phyloP scores from a whole-genome alignment of 495 filamentous ascomycete species.

The Penicillium macrosclerotiorum region DNA sequence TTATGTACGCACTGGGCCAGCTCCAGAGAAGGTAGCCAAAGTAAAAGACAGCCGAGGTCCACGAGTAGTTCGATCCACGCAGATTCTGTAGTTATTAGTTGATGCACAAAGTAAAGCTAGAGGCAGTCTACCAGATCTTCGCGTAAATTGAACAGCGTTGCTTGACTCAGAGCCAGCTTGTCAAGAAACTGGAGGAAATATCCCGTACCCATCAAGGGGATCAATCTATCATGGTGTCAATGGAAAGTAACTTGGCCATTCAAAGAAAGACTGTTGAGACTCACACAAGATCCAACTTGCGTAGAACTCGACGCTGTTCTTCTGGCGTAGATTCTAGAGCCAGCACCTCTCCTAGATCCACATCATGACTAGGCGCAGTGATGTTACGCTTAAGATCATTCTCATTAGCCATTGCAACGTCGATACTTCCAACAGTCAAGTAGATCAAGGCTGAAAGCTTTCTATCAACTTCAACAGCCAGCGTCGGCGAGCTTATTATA shows the following conservation, averaged over 20 bases:
- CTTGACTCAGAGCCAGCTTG: constrained; percentile 53
- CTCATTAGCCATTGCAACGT: constrained; percentile 7
- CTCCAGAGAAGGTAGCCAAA: constrained; percentile 53
- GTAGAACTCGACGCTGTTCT: constrained; percentile 26
- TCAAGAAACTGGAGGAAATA: constrained; percentile 54
- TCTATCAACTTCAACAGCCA: too few relatives aligned
- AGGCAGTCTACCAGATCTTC: constrained; percentile 29
- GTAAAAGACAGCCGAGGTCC: constrained; percentile 50
- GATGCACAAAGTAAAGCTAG: background rate
- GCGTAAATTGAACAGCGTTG: constrained; percentile 46
- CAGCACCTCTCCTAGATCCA: constrained; percentile 29
- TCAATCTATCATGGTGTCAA: too few relatives aligned
- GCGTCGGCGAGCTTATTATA: too few relatives aligned
- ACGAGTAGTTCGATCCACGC: constrained; percentile 43
- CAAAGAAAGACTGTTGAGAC: constrained; percentile 1
- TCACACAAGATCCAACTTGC: constrained; percentile 33
- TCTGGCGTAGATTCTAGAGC: constrained; percentile 25
- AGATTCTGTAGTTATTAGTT: constrained; percentile 24
- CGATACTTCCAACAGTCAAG: too few relatives aligned
- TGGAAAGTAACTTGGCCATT: constrained; percentile 38
- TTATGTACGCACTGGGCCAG: constrained; percentile 51
- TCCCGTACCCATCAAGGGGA: constrained; percentile 1
- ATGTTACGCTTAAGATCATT: constrained; percentile 7
- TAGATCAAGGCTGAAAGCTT: too few relatives aligned
- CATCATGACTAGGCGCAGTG: constrained; percentile 16